Conservation (phyloP, 208 protist species). For the Acanthamoeba lenticulata region DNA sequence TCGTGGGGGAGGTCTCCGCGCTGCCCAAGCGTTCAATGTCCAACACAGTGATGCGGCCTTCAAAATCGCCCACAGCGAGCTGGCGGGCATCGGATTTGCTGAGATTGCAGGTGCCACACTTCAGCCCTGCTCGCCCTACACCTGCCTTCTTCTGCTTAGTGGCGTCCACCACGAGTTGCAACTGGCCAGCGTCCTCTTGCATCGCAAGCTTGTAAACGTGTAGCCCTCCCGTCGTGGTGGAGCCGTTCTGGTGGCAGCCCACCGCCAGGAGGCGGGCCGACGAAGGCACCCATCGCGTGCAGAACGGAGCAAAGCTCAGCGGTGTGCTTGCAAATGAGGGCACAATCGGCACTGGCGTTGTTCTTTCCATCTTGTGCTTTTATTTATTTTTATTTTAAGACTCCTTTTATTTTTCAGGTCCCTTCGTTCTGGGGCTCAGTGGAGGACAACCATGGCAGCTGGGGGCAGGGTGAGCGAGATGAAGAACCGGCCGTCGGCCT, state of each 20-base stretch:
- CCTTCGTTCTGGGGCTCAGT: too few species aligned
- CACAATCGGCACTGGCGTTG: not conserved
- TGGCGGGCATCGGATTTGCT: not conserved
- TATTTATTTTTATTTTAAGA: too few species aligned
- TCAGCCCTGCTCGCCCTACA: not conserved
- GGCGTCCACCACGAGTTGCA: not conserved
- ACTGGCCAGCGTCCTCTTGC: not conserved
- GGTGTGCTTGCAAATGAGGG: not conserved
- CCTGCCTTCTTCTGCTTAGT: not conserved
- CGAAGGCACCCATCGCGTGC: not conserved
- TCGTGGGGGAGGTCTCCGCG: not conserved
- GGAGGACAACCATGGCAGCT: not conserved
- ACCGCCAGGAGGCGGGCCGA: not conserved
- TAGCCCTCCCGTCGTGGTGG: not conserved
- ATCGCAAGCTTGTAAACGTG: conserved; percentile 27
- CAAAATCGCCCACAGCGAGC: not conserved
- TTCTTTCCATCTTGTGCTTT: not conserved
- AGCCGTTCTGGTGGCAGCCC: not conserved
- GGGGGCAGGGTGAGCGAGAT: not conserved
- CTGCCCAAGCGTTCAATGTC: not conserved
- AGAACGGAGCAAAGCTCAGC: not conserved
- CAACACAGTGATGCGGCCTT: not conserved
- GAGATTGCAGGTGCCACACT: not conserved
- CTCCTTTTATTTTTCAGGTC: too few species aligned
- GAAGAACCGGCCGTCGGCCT: not conserved